Evolutionary conservation across 2,329 filamentous ascomycete genomes (phyloP), one percentile per base, ranked within the genome.

Genomic region (Colletotrichum sp.): DNA sequence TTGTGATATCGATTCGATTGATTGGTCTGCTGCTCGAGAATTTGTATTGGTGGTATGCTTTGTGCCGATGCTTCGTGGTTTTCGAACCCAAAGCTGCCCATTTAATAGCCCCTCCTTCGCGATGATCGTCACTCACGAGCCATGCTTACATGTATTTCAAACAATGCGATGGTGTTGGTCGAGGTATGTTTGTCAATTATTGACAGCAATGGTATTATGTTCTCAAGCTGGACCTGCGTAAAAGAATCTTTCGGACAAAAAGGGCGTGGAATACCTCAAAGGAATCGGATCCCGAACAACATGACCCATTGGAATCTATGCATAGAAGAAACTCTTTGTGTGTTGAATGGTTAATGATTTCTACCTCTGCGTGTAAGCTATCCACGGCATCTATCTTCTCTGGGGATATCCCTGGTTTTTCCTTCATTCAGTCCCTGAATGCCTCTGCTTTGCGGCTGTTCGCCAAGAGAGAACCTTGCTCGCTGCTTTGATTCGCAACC

Each of bases 41-140:
- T 0, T 19, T 5, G 36, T 5, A 19, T 39, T 39, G 2, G 36
- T 1, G 15, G 8, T 39, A 39, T 4, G 34, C 16, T 1, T 1
- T 39, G 36, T 39, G 36, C 1, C 2, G 36, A 19, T 44, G 39
- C 3, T n/a, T 49, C 1, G 44, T 49, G 2, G 19, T 22, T n/a
- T 49, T 49, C 19, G 44, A 49, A 7, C 9, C 44, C n/a, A 49
- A 4, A 3, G 8, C 19, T n/a, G 1, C 44, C 6, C 6, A 49
- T 22, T 49, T 49, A 49, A n/a, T 44, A 44, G 36, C 4, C 36
- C 36, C 16, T 8, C 19, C 16, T 5, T 1, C 15, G 16, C 4
- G 16, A 39, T 19, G 36, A 19, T 39, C 15, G 2, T 9, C 1
- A 39, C 16, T 39, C 16, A 0, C 16, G 15, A 19, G 16, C 16